These are phyloP conservation scores for Colletotrichum tropicicola DNA, from an alignment of 2,329 filamentous ascomycete genomes.

Conservation along the genomic window DNA sequence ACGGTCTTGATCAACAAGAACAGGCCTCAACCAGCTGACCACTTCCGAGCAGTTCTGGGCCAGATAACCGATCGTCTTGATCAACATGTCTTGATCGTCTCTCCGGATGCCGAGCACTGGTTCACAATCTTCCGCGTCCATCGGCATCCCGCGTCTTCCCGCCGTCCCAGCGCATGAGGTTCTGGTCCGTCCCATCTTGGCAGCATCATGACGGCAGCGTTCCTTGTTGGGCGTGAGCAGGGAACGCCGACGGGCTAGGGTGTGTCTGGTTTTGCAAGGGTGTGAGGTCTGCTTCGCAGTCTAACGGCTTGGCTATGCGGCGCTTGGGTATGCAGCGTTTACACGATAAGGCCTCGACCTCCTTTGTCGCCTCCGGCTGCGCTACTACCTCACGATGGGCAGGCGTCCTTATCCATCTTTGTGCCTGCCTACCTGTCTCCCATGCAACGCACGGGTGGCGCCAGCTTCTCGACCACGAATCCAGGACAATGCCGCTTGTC, in stretches of 20 bases:
- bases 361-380: conserved; percentile 13
- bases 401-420: conserved; percentile 6
- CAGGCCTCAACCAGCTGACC: background rate
- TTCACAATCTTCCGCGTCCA: background rate
- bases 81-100: background rate
- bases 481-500: conserved; percentile 24
- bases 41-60: background rate
- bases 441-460: conserved; percentile 24
- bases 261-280: conserved; percentile 7
- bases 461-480: conserved; percentile 7
- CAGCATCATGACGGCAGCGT: background rate
- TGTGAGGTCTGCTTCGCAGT: conserved; percentile 9
- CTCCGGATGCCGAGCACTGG: background rate
- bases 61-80: background rate
- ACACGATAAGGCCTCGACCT: conserved; percentile 18
- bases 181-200: background rate
- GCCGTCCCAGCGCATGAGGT: background rate
- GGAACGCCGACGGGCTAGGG: background rate
- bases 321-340: conserved; percentile 17
- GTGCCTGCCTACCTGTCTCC: conserved; percentile 15
- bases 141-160: background rate
- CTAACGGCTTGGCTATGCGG: conserved; percentile 28
- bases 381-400: conserved; percentile 24
- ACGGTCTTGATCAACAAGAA: background rate
- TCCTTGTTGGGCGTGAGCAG: background rate